Conservation (phyloP, 2,329 filamentous ascomycete genomes). For the Xylariaceae sp. region DNA sequence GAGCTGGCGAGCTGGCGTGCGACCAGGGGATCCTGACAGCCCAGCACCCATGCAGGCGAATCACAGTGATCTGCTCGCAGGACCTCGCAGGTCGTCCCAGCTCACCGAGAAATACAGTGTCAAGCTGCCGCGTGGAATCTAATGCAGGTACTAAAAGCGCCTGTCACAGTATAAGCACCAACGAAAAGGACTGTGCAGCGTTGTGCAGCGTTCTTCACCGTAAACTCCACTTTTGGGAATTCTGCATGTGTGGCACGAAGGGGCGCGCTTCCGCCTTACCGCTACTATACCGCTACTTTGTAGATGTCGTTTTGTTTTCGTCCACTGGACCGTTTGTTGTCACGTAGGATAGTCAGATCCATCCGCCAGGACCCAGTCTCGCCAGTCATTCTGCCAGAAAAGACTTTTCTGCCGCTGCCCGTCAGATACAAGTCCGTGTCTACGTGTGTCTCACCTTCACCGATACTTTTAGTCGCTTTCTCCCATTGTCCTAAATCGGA, state of each 20-base stretch:
- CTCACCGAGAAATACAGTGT: conserved; percentile 37
- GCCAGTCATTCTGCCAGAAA: conserved; percentile 26
- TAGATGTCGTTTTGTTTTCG: conserved; percentile 28
- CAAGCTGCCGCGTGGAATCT: conserved; percentile 35
- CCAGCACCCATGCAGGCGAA: conserved; percentile 33
- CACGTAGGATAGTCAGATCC: conserved; percentile 27
- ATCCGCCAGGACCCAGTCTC: conserved; percentile 24
- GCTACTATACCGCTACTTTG: conserved; percentile 31
- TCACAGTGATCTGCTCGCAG: conserved; percentile 22
- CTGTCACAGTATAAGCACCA: conserved; percentile 18
- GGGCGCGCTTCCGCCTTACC: conserved; percentile 24
- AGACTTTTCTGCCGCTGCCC: conserved; percentile 25
- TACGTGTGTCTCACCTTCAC: conserved; percentile 44
- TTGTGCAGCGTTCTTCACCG: conserved; percentile 23
- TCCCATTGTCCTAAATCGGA: conserved; percentile 39
- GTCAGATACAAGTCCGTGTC: conserved; percentile 28
- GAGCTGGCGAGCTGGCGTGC: conserved; percentile 7
- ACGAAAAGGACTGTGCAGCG: conserved; percentile 21
- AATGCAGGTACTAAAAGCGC: conserved; percentile 40
- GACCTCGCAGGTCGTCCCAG: conserved; percentile 25
- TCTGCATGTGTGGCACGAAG: conserved; percentile 27
- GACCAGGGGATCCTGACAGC: conserved; percentile 15
- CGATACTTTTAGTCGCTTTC: conserved; percentile 40
- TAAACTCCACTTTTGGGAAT: conserved; percentile 11
- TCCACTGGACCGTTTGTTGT: conserved; percentile 26